A percentile compares a stretch with the other conserved stretches of the same genome.
These are phyloP conservation scores for Sisymbrium altissimum DNA, from an alignment of 345 rosid genomes.

Conservation along the genomic window DNA sequence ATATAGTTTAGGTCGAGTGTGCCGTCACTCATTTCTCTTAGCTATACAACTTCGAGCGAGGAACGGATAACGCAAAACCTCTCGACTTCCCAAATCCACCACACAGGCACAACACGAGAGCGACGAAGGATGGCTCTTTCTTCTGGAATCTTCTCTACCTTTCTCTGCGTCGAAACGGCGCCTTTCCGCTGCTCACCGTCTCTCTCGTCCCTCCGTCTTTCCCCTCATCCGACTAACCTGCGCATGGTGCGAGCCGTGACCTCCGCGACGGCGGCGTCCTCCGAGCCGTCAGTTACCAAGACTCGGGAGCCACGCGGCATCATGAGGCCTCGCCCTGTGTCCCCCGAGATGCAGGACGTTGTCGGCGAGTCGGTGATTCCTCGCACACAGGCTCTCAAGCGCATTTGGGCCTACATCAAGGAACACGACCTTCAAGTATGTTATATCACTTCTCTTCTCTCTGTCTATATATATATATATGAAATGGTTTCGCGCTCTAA, in stretches of 20 bases:
- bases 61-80: constrained; percentile 51
- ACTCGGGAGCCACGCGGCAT: constrained; percentile 67
- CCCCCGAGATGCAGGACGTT: constrained; percentile 83
- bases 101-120: neutral
- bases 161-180: constrained; percentile 40
- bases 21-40: no score
- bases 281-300: constrained; percentile 46
- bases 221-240: constrained; percentile 18
- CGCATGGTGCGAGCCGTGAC: constrained; percentile 43
- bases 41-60: no score
- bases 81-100: constrained; percentile 9
- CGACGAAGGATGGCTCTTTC: constrained; percentile 47
- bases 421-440: constrained; percentile 79
- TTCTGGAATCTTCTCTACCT: constrained; percentile 42
- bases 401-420: constrained; percentile 91
- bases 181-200: constrained; percentile 27
- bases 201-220: constrained; percentile 9
- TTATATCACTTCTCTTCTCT: neutral
- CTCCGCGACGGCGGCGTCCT: constrained; percentile 53
- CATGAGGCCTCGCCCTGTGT: constrained; percentile 76
- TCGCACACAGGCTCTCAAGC: constrained; percentile 86
- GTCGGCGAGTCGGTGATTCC: constrained; percentile 81
- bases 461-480: neutral
- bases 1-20: no score
- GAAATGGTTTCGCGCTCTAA: neutral